Evolutionary conservation across 371 early-diverging fungal species (phyloP), one percentile per base, ranked within the genome.

Genomic region (Rhizopus stolonifer): DNA sequence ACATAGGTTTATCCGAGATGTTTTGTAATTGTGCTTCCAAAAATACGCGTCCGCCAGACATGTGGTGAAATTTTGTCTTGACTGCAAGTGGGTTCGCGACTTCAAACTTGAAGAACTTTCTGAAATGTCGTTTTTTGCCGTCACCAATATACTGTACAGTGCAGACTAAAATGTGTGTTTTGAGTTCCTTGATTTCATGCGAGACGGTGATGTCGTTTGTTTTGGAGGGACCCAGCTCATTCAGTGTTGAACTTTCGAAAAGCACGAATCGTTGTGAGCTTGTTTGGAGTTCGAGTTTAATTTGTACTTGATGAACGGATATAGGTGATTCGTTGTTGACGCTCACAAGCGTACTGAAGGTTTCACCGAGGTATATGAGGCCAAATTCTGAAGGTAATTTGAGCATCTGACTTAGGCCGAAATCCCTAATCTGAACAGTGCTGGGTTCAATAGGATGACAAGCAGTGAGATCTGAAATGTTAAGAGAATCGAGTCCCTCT

Each of bases 131-230:
- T 36, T 80, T 78, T 49, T 84, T 85, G 13, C 83, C 81, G 24
- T 80, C 85, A 0, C 79, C 74, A 14, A 78, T 58, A 61, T 95
- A 97, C n/a, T 87, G 84, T 1, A 95, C 87, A 3, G 90, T 84
- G 60, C 96, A 95, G 2, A 90, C 88, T 19, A 96, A 77, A 19
- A 93, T 91, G 61, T 98, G 98, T 17, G 89, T 78, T 7, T 95
- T 96, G 9, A 96, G 73, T 67, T 97, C 96, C 66, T 93, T 95
- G 64, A 95, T 93, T 70, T 97, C 98, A 70, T 97, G 95, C 13
- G 84, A 73, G 21, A 91, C 82, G 17, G 90, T 75, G 55, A 83
- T 85, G 63, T 90, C 87, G 29, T 77, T 70, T 1, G 88, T 85
- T 51, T 87, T 81, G 14, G 68, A 68, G 1, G 84, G 74, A 6